Percentiles rank a stretch among this genome's conserved stretches.
phyloP scores from a whole-genome alignment of 2,329 filamentous ascomycete species.

The Ploettnerulaceae sp. region DNA sequence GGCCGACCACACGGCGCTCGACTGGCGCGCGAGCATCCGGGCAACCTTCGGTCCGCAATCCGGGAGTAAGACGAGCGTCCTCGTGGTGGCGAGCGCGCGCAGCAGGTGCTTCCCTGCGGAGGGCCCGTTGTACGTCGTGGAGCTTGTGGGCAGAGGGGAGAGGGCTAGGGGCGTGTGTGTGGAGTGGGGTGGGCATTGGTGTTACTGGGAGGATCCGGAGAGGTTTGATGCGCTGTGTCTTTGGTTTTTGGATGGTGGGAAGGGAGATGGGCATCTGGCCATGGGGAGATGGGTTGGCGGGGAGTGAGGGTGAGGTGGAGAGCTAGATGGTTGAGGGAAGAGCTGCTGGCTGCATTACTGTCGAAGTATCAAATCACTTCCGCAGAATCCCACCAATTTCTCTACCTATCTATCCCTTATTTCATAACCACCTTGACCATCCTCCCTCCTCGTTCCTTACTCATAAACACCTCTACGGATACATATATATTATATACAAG shows the following conservation, averaged over 20 bases:
- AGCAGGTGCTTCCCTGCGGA: conserved; percentile 33
- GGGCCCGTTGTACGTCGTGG: conserved; percentile 31
- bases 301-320: too few relatives aligned
- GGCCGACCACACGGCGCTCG: conserved; percentile 32
- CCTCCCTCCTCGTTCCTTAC: too few relatives aligned
- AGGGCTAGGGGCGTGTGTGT: conserved; percentile 27
- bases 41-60: conserved; percentile 23
- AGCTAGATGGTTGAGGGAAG: too few relatives aligned
- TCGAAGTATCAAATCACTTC: too few relatives aligned
- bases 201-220: conserved; percentile 32
- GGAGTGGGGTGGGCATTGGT: conserved; percentile 34
- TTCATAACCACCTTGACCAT: too few relatives aligned
- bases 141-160: conserved; percentile 16
- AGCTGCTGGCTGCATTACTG: too few relatives aligned
- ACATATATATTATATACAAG: too few relatives aligned
- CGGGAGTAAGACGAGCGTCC: conserved; percentile 22
- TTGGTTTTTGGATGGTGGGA: conserved; percentile 20
- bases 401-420: too few relatives aligned
- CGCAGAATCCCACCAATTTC: too few relatives aligned
- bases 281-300: too few relatives aligned
- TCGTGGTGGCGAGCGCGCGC: conserved; percentile 31
- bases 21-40: conserved; percentile 30
- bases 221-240: conserved; percentile 27
- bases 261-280: too few relatives aligned
- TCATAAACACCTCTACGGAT: too few relatives aligned